Evolutionary conservation across 2,329 filamentous ascomycete species (phyloP).

Genomic region (Huntiella decipiens): DNA sequence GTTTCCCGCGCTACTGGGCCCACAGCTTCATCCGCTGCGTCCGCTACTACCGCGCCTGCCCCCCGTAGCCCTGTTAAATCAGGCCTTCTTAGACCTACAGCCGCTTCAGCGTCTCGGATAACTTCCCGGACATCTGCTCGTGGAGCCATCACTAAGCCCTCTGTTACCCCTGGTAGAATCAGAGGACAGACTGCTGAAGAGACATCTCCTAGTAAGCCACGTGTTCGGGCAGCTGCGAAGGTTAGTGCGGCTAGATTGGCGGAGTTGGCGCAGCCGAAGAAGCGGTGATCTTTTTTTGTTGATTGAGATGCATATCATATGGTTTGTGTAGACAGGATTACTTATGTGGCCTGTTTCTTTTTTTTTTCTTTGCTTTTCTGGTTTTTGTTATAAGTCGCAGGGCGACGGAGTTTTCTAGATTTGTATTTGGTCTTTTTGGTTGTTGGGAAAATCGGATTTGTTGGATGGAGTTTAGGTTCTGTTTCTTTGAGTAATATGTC

Average conservation of each 20-base stretch:
- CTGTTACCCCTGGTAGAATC: not conserved
- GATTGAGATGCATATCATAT: not conserved
- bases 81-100: not conserved
- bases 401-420: not conserved
- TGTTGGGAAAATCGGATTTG: not conserved
- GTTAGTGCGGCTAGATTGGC: conserved; percentile 8
- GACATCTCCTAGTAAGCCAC: not conserved
- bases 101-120: not conserved
- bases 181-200: not conserved
- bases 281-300: conserved; percentile 4
- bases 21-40: not conserved
- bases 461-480: no score
- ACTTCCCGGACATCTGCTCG: not conserved
- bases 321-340: not conserved
- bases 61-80: not conserved
- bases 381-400: not conserved
- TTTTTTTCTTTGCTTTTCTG: not conserved
- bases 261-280: conserved; percentile 8
- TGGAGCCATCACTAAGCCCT: not conserved
- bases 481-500: no score
- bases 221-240: conserved; percentile 1
- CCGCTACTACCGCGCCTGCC: not conserved
- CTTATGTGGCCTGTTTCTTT: not conserved
- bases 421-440: not conserved
- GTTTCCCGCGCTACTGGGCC: conserved; percentile 1